Base-by-base conservation (phyloP, 2,329 filamentous ascomycete genomes). In the Ramularia endophylla region DNA sequence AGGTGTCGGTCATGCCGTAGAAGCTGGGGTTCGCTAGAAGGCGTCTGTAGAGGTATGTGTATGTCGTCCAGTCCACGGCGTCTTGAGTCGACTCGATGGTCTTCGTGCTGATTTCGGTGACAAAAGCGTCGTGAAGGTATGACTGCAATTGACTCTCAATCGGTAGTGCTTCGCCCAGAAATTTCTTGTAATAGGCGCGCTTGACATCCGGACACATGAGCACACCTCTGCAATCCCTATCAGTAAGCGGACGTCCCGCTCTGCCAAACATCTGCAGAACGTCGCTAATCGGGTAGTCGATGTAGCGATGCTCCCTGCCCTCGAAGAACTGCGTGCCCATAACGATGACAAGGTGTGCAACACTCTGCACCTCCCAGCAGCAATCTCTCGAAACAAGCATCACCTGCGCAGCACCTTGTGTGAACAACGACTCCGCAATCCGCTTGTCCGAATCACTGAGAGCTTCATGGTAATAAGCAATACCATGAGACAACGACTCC, bases 301-400 rank as follows among this genome's bases (percentile, higher is more conserved):
- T 81, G 63, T 98, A 98, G 47, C 94, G 83, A 64, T 98, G 94
- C 65, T 98, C 90, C 37, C 88, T 83, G 5, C 92, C 92, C 58
- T 98, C 92, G 52, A 90, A 98, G 67, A 89, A 95, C 59, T 98
- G 92, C 1, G 94, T 98, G 12, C 89, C 89, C 89, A 98, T 97
- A 22, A 98, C 82, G 35, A 98, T 78, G 11, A 97, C 89, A 11
- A 98, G 73, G 61, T 97, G 89, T 3, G 90, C 89, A 1, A 79
- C 87, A 59, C 81, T 82, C 50, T 94, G 81, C 39, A 98, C 72
- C 66, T 97, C 90, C 90, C 92, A 98, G 67, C 89, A 95, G 36
- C 92, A 88, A 66, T 98, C 90, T 39, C 92, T 80, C 6, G 82
- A 85, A 18, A 83, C 82, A 34, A 87, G 69, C 54, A 95, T 72